These are phyloP conservation scores for Aaosphaeria pasadenensis DNA, from an alignment of 2,329 filamentous ascomycete genomes.

Conservation along the genomic window DNA sequence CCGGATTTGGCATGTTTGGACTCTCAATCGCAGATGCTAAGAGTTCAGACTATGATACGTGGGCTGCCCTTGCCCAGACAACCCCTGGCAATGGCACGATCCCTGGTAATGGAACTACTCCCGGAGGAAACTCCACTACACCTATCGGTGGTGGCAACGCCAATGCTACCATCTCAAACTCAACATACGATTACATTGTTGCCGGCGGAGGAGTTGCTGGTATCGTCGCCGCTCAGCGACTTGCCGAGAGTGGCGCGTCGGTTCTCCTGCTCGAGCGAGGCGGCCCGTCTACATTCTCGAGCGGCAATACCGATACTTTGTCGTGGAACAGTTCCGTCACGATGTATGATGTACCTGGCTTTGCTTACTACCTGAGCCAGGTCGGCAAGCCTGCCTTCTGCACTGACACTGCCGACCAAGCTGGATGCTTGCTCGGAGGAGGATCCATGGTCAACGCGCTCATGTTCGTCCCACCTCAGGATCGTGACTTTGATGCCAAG, in stretches of 20 bases:
- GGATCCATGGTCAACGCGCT: constrained; percentile 60
- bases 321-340: constrained; percentile 35
- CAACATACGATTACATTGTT: constrained; percentile 60
- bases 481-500: constrained; percentile 65
- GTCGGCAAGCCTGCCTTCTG: constrained; percentile 43
- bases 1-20: constrained; percentile 33
- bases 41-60: constrained; percentile 30
- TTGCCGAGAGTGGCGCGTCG: constrained; percentile 61
- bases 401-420: constrained; percentile 67
- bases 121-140: constrained; percentile 24
- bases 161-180: constrained; percentile 36
- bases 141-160: constrained; percentile 21
- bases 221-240: constrained; percentile 56
- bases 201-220: constrained; percentile 60
- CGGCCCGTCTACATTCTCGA: constrained; percentile 30
- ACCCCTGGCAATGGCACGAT: constrained; percentile 1
- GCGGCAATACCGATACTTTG: constrained; percentile 24
- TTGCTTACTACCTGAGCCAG: constrained; percentile 29
- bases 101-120: constrained; percentile 23
- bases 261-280: constrained; percentile 56
- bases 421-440: constrained; percentile 67
- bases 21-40: constrained; percentile 24
- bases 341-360: constrained; percentile 37
- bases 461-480: constrained; percentile 33
- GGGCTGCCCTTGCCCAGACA: constrained; percentile 30